Evolutionary conservation across 2,329 filamentous ascomycete genomes (phyloP), one percentile per base, ranked within the genome.

Genomic region (Aspergillus fijiensis): DNA sequence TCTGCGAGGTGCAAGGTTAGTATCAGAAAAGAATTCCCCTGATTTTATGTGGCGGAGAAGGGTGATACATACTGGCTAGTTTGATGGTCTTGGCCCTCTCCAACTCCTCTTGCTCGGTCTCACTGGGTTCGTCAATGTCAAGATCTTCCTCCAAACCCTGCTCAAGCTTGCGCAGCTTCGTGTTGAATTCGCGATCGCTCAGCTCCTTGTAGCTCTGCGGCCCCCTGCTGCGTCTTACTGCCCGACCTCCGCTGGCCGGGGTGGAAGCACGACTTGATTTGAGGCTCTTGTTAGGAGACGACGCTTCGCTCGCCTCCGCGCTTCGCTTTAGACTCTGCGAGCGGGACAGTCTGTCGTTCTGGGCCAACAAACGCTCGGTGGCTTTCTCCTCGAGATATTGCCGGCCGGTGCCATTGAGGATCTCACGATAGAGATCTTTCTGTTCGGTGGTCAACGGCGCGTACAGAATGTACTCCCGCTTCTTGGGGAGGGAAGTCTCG

Each of bases 391-490:
- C 80, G 47, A 82, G 75, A 54, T 82, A 81, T 27, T 77, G 71
- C 39, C 80, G 75, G 19, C 78, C 77, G 2, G 93, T 96, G 55
- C 89, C 87, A 67, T 96, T 92, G 0, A 98, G 79, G 60, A 94
- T 96, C 16, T 89, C 85, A 29, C 93, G 85, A 71, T 99, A 99
- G 0, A 99, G 77, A 59, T 97, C 94, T 2, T 92, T 91, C 72
- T 99, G 95, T 66, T 95, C 92, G 25, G 87, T 85, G 0, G 92
- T 96, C 77, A 99, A 87, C 0, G 95, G 95, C 0, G 95, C 95
- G 69, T 95, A 98, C 0, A 99, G 80, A 3, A 99, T 90, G 66
- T 99, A 99, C 74, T 99, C 95, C 29, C 95, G 86, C 80, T 99
- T 99, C 77, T 94, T 96, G 0, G 95, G 95, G n/a, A 99, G 82